Evolutionary conservation across 75 land plant genomes (phyloP).

Genomic region (Sequoiadendron giganteum): DNA sequence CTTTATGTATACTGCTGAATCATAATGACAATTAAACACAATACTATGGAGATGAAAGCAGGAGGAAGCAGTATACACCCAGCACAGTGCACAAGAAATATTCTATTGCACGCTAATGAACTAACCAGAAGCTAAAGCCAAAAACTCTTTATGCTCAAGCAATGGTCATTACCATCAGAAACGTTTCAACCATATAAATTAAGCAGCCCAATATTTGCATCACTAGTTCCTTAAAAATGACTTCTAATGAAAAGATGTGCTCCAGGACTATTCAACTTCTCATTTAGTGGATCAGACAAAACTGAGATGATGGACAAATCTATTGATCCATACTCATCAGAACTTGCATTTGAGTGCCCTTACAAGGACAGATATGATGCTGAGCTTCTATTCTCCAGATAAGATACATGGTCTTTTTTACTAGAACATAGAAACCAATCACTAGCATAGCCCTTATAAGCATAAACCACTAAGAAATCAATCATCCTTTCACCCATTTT

Average conservation of each 20-base stretch:
- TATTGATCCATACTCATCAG: neutral
- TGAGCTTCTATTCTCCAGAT: neutral
- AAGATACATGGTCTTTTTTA: neutral
- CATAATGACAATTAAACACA: neutral
- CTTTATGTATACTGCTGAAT: neutral
- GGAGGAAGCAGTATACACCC: neutral
- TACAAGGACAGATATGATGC: neutral
- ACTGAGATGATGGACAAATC: neutral
- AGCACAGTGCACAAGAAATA: neutral
- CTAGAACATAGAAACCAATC: neutral
- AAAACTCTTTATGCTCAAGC: neutral
- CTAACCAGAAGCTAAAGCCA: neutral
- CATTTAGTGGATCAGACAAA: neutral
- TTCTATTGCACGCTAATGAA: neutral
- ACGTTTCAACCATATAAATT: neutral
- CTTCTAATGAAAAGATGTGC: neutral
- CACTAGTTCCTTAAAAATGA: neutral
- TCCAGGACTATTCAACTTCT: neutral
- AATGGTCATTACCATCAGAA: slow-evolving; percentile 1
- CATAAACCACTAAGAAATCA: neutral
- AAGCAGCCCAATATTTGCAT: neutral
- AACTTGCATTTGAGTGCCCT: neutral
- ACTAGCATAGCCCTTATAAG: neutral
- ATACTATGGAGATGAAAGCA: neutral
- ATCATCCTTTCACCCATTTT: neutral